Evolutionary conservation across 257 asterid genomes (phyloP), one percentile per base, ranked within the genome.

Genomic region (Penstemon davidsonii): DNA sequence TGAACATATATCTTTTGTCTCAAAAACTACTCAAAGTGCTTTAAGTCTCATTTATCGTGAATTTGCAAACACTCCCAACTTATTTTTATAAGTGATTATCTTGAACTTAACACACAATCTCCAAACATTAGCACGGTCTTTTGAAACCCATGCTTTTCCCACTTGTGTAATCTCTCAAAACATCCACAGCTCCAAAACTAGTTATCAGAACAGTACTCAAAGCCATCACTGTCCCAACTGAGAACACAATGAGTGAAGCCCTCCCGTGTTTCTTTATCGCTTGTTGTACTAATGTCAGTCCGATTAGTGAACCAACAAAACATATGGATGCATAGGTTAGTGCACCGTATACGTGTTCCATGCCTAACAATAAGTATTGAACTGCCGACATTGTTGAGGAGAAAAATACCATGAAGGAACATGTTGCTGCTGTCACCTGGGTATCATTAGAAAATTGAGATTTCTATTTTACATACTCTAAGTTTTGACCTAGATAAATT

Each of bases 341-440:
- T 25, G 95, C 95, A 8, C 79, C 77, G 0, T 73, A 15, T 4
- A 77, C 63, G 0, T 85, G 83, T 66, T 90, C 86, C 97, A 92
- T 86, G 37, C 97, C 96, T 64, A 90, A 73, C 43, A 92, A 43
- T 15, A 92, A 53, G 68, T 89, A 92, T 51, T 92, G 95, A 51
- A 80, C 63, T 8, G 97, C 90, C 0, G 98, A 92, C 98, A 92
- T 90, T 46, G 91, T 76, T 38, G 98, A 92, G 52, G 97, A 88
- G 93, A 92, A 90, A 60, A 92, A 72, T 7, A 92, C 98, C 95
- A 92, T 88, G 79, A 90, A 86, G 0, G 97, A 92, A 67, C 97
- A 88, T 4, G 98, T 88, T 56, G 90, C 93, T 40, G 98, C 93
- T 39, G 97, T 86, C 49, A 86, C 90, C 98, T 92, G 78, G 2